Conservation (phyloP, 148 eudicot species). For the Pouteria glomerata region DNA sequence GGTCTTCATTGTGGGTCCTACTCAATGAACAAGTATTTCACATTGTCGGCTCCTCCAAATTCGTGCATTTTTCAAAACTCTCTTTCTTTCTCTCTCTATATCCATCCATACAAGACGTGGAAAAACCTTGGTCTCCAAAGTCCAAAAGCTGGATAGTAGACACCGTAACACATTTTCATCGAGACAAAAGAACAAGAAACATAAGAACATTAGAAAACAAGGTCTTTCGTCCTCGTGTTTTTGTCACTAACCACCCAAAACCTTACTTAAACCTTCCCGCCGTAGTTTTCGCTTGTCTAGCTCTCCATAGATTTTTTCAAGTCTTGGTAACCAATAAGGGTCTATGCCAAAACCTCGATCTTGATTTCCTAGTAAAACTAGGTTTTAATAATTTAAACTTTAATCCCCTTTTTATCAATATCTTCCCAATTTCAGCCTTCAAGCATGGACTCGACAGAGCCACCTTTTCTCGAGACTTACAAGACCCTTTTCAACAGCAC, state of each 20-base stretch:
- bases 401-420: not conserved
- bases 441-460: conserved; percentile 40
- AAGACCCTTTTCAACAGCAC: conserved; percentile 30
- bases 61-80: too few relatives aligned
- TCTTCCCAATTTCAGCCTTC: conserved; percentile 15
- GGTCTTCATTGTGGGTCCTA: too few relatives aligned
- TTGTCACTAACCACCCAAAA: conserved; percentile 1
- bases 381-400: too few relatives aligned
- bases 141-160: conserved; percentile 1
- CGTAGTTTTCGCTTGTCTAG: too few relatives aligned
- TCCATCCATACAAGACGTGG: not conserved
- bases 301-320: too few relatives aligned
- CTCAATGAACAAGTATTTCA: too few relatives aligned
- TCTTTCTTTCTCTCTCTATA: not conserved
- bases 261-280: too few relatives aligned
- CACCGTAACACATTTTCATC: not conserved
- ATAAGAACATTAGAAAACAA: too few relatives aligned
- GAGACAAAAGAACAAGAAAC: not conserved
- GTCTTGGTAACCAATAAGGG: too few relatives aligned
- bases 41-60: too few relatives aligned
- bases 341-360: too few relatives aligned
- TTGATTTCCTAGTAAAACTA: too few relatives aligned
- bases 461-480: conserved; percentile 59
- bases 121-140: conserved; percentile 4
- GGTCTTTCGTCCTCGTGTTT: not conserved